Evolutionary conservation across 73 alveolate species (phyloP), one percentile per base, ranked within the genome.

Genomic region (Paramecium biaurelia): DNA sequence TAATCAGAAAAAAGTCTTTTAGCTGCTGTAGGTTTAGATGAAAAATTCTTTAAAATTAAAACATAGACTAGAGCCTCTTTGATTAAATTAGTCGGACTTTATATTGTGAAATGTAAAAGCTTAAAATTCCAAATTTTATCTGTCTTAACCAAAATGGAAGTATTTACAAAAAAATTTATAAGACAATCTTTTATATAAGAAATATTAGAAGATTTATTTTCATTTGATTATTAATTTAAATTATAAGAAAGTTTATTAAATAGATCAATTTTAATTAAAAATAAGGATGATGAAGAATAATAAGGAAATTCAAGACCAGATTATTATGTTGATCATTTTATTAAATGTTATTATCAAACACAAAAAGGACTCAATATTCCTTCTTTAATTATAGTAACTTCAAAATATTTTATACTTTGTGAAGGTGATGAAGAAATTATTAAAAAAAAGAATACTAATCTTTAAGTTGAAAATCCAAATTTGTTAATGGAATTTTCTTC

Each of bases 121-220:
- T 26, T 49, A 68, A 87, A 79, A 67, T 35, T 49, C 34, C 41
- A 87, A 67, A 79, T 87, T 1, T 26, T 87, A 41, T 42, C 53
- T 37, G 85, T 47, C 0, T 41, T 87, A 30, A 87, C 70, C 2
- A 42, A 41, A 26, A 34, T 79, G 35, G 89, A 87, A 42, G 93
- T 87, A 21, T 87, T 87, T 68, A 70, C 38, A 8, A 87, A 87
- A 63, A 87, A 87, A 21, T 20, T 87, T 30, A 87, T 87, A 57
- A 63, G 93, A 87, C 35, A 87, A 26, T 68, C 93, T 23, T 87
- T 67, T 87, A 26, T 87, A 6, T 70, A 87, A 68, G 85, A 87
- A 28, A 87, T 87, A n/a, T 24, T 87, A 7, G 93, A 87, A 28
- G 42, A 76, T 7, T 15, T 24, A 76, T 76, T 8, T 18, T 76